Percentiles rank a stretch among this genome's conserved stretches.
Evolutionary conservation across 371 early-diverging fungal species (phyloP).

Genomic region (Syncephalastrum monosporum): DNA sequence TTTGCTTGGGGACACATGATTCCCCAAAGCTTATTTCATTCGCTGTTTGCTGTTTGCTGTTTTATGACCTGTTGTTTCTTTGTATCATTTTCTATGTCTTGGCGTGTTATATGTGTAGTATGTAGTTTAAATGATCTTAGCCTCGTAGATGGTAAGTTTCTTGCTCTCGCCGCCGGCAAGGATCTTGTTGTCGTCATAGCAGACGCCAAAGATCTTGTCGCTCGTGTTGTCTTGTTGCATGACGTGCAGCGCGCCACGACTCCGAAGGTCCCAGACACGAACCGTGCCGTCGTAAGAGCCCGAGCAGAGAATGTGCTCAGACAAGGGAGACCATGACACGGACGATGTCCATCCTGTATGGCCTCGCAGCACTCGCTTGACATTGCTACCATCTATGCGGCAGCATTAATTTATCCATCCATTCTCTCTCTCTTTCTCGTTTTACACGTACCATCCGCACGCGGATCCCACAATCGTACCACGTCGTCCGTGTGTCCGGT

Average conservation of each 20-base stretch:
- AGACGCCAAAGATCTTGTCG: slow-evolving; percentile 79
- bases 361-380: slow-evolving; percentile 74
- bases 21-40: slow-evolving; percentile 4
- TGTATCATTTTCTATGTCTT: neutral
- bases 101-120: slow-evolving; percentile 1
- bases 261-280: slow-evolving; percentile 94
- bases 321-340: slow-evolving; percentile 84
- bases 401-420: neutral
- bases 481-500: slow-evolving; percentile 85
- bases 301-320: slow-evolving; percentile 72
- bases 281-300: slow-evolving; percentile 87
- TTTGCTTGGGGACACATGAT: slow-evolving; percentile 1
- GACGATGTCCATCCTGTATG: slow-evolving; percentile 84
- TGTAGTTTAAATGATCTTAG: slow-evolving; percentile 24
- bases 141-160: slow-evolving; percentile 70
- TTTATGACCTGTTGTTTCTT: neutral
- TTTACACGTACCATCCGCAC: slow-evolving; percentile 57
- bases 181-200: slow-evolving; percentile 76
- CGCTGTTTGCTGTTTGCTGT: neutral
- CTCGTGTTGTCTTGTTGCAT: slow-evolving; percentile 36
- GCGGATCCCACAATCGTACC: slow-evolving; percentile 89
- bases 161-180: slow-evolving; percentile 86
- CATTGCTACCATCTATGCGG: slow-evolving; percentile 61
- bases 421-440: neutral
- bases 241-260: slow-evolving; percentile 73